Percentiles rank a stretch among this genome's conserved stretches.
These are phyloP conservation scores for Epichloe baconii DNA, from an alignment of 2,329 filamentous ascomycete species.

Conservation along the genomic window DNA sequence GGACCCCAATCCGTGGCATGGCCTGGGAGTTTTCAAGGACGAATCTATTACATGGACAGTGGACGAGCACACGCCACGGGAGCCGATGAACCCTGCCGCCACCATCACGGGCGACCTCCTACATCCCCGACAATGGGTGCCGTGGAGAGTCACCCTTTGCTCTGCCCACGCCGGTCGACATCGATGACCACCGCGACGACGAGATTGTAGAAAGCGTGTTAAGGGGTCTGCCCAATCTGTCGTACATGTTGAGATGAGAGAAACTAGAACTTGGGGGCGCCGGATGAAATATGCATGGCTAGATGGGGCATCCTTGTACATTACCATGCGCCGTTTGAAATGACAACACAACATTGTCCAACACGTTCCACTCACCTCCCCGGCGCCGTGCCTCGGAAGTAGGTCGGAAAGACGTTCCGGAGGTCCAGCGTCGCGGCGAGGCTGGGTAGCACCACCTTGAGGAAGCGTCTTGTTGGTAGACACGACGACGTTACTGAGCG, in stretches of 20 bases:
- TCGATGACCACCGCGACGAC: conserved; percentile 13
- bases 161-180: background rate
- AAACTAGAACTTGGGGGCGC: too few species aligned
- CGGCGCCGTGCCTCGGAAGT: conserved; percentile 18
- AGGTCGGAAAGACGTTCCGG: conserved; percentile 20
- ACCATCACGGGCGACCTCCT: background rate
- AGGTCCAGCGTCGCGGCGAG: conserved; percentile 27
- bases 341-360: too few species aligned
- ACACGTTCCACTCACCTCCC: too few species aligned
- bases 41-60: background rate
- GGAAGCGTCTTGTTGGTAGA: too few species aligned
- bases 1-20: background rate
- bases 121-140: background rate
- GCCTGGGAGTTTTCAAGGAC: background rate
- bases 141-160: too few species aligned
- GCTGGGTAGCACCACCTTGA: conserved; percentile 8
- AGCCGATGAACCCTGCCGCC: too few species aligned
- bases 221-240: conserved; percentile 27
- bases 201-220: conserved; percentile 22
- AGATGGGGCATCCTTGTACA: too few species aligned
- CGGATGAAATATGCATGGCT: too few species aligned
- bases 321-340: too few species aligned
- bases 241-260: conserved; percentile 30
- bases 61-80: background rate
- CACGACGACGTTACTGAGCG: too few species aligned